These are phyloP conservation scores for Globisporangium spiculum DNA, from an alignment of 352 stramenopile species.

Conservation along the genomic window DNA sequence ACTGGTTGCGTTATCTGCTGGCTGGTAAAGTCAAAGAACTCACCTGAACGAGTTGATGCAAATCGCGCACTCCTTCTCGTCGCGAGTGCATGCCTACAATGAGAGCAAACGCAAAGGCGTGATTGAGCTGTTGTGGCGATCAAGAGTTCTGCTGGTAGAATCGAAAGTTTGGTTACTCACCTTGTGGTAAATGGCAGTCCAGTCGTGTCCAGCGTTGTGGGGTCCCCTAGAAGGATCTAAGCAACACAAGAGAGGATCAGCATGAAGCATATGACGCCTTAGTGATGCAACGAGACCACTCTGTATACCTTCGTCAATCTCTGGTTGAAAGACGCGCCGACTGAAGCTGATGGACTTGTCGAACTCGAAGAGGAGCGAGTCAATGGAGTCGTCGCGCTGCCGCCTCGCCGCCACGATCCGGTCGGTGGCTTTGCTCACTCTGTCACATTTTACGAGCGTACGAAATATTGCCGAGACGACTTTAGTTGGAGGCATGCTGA, in stretches of 20 bases:
- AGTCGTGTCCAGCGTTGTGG: conserved; percentile 29
- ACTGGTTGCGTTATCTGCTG: background rate
- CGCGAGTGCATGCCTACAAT: conserved; percentile 34
- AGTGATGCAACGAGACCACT: background rate
- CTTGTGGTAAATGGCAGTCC: conserved; percentile 40
- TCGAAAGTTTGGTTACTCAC: conserved; percentile 14
- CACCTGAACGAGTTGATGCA: conserved; percentile 77
- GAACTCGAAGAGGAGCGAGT: conserved; percentile 75
- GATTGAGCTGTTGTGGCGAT: background rate
- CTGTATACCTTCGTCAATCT: conserved; percentile 32
- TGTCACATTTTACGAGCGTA: conserved; percentile 4
- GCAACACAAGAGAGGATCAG: background rate
- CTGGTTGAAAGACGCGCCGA: conserved; percentile 60
- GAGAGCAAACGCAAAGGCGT: background rate
- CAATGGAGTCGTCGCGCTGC: conserved; percentile 74
- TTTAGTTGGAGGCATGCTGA: background rate
- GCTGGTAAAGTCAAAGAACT: background rate
- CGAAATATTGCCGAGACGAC: background rate
- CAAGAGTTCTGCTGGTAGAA: background rate
- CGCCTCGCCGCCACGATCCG: conserved; percentile 57
- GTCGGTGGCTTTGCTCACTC: conserved; percentile 55
- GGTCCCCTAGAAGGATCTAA: background rate
- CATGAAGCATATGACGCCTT: background rate
- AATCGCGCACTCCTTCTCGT: conserved; percentile 75
- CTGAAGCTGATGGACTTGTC: conserved; percentile 66